A percentile compares a stretch with the other conserved stretches of the same genome.
phyloP scores from a whole-genome alignment of 2,329 filamentous ascomycete species.

The Stemphylium vesicarium region DNA sequence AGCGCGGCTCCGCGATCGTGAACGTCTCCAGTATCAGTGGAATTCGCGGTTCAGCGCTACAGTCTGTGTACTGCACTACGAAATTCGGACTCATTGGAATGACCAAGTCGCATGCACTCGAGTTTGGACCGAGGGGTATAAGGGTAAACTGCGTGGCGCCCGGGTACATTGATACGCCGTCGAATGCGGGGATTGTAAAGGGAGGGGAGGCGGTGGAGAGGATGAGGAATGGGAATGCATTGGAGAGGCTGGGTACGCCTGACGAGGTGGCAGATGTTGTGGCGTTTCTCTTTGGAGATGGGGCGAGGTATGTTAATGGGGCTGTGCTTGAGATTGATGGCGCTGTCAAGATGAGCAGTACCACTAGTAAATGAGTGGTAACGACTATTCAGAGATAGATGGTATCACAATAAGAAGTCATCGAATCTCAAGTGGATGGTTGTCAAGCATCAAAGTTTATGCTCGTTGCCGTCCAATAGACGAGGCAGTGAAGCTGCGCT shows the following conservation, averaged over 20 bases:
- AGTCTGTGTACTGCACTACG: constrained; percentile 45
- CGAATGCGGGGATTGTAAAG: constrained; percentile 58
- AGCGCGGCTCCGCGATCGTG: constrained; percentile 29
- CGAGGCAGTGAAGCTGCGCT: constrained; percentile 49
- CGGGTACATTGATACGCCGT: constrained; percentile 56
- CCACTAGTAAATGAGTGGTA: constrained; percentile 24
- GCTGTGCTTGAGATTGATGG: constrained; percentile 59
- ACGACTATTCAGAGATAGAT: too few species aligned
- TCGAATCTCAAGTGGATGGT: too few species aligned
- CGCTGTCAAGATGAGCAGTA: constrained; percentile 43
- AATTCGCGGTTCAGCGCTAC: constrained; percentile 31
- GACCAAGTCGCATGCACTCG: constrained; percentile 41
- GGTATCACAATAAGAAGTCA: too few species aligned
- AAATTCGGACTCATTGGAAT: constrained; percentile 47
- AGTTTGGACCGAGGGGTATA: constrained; percentile 41
- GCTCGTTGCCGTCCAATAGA: background rate
- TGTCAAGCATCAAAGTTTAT: background rate
- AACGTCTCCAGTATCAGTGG: constrained; percentile 40
- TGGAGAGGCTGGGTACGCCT: constrained; percentile 53
- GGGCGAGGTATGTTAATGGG: constrained; percentile 56
- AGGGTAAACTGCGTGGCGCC: constrained; percentile 41
- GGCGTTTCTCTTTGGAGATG: constrained; percentile 56
- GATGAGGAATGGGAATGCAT: constrained; percentile 49
- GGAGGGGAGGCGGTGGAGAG: constrained; percentile 54
- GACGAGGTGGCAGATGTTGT: constrained; percentile 60